Percentiles rank a stretch among this genome's conserved stretches.
phyloP scores from a whole-genome alignment of 2,329 filamentous ascomycete genomes.

The Pseudogymnoascus sp. region DNA sequence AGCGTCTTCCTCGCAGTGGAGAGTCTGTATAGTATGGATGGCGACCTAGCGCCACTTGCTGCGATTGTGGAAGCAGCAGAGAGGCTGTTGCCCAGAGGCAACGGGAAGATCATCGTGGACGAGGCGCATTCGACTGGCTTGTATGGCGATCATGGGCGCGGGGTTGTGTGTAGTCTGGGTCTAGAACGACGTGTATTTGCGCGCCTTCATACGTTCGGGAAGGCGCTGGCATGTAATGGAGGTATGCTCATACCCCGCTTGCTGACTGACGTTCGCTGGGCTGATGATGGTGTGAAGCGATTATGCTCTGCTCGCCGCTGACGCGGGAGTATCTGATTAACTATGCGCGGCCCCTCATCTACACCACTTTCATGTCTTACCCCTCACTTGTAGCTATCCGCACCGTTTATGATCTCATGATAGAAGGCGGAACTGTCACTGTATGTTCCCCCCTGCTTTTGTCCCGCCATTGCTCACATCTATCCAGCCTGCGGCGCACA shows the following conservation, averaged over 20 bases:
- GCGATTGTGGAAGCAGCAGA: constrained; percentile 53
- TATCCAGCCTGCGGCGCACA: constrained; percentile 8
- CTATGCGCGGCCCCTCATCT: constrained; percentile 67
- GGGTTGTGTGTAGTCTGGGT: constrained; percentile 48
- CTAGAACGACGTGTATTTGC: constrained; percentile 49
- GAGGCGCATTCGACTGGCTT: constrained; percentile 61
- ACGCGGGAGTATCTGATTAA: constrained; percentile 62
- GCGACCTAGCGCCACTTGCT: constrained; percentile 57
- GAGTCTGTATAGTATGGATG: constrained; percentile 76
- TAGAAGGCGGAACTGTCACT: constrained; percentile 37
- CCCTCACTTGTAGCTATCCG: constrained; percentile 51
- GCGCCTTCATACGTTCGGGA: constrained; percentile 58
- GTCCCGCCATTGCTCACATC: not conserved
- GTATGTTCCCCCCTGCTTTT: constrained; percentile 26
- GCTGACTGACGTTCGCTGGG: not conserved
- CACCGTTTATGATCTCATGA: constrained; percentile 49
- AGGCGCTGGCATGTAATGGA: constrained; percentile 59
- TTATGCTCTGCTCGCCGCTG: constrained; percentile 52
- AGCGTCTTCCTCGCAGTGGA: constrained; percentile 64
- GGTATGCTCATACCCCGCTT: constrained; percentile 39
- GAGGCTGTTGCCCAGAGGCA: constrained; percentile 44
- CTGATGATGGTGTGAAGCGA: constrained; percentile 34
- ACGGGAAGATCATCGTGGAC: constrained; percentile 57
- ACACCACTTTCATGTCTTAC: constrained; percentile 61
- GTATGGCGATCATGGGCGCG: constrained; percentile 46